A percentile compares a stretch with the other conserved stretches of the same genome.
Evolutionary conservation across 1,139 yeast genomes (phyloP).

Genomic region (Yamadazyma sp.): DNA sequence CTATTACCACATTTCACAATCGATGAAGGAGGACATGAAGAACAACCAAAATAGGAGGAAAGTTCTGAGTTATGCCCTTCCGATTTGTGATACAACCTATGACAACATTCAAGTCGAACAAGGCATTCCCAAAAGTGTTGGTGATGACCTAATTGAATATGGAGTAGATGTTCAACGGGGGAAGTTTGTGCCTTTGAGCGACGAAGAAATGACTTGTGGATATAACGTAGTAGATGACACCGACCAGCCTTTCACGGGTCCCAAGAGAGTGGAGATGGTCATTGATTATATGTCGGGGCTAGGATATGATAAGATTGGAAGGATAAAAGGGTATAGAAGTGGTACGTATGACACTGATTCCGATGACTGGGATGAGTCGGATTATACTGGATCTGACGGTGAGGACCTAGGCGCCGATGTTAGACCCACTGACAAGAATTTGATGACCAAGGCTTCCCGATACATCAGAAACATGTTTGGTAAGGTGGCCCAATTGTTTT

Average conservation of each 20-base stretch:
- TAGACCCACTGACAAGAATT: constrained; percentile 1
- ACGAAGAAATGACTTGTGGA: constrained; percentile 36
- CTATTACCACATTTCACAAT: constrained; percentile 21
- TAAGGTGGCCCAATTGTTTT: constrained; percentile 8
- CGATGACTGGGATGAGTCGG: constrained; percentile 6
- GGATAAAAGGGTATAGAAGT: constrained; percentile 12
- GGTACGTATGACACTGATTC: constrained; percentile 15
- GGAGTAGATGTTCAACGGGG: constrained; percentile 53
- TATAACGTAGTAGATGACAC: constrained; percentile 36
- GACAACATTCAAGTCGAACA: constrained; percentile 51
- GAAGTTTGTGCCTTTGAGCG: constrained; percentile 41
- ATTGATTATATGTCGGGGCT: constrained; percentile 22
- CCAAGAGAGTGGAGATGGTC: constrained; percentile 20
- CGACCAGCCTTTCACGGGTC: constrained; percentile 29
- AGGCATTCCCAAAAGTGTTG: constrained; percentile 50
- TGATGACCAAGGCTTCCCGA: constrained; percentile 10
- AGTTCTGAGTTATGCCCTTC: constrained; percentile 24
- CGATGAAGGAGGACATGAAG: constrained; percentile 27
- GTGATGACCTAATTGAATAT: constrained; percentile 40
- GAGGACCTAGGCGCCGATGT: not conserved
- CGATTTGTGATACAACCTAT: constrained; percentile 47
- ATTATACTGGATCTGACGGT: too few relatives aligned
- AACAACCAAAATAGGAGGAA: constrained; percentile 27
- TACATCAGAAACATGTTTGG: constrained; percentile 10
- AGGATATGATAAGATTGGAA: constrained; percentile 10